Evolutionary conservation across 108 stramenopile species (phyloP), one percentile per base, ranked within the genome.

Genomic region (Nitzschia sp.): DNA sequence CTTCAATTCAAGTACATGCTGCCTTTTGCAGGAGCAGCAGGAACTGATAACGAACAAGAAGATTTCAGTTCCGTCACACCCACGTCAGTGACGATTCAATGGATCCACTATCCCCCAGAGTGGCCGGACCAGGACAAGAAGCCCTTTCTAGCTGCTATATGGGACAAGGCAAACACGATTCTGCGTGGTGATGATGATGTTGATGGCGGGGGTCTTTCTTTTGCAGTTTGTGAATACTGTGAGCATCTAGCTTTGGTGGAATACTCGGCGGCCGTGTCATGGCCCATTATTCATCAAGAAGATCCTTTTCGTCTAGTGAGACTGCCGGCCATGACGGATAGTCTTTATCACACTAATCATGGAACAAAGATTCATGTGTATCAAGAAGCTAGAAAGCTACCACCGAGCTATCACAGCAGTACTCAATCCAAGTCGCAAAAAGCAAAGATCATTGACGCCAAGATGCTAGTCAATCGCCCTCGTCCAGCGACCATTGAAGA

Each of bases 221-320:
- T 66, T 46, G 29, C 57, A 15, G 73, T 74, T 8, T 66, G 64
- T 66, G 64, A 58, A 54, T 74, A 64, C 42, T 27, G 64, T 11
- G 73, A 74, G 53, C 45, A 66, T 38, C 13, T 60, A 1, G 73
- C 73, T 15, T 24, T 74, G 54, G 33, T 35, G 1, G 55, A 54
- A 2, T 74, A 64, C 32, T n/a, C n/a, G n/a, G n/a, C n/a, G n/a
- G n/a, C n/a, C n/a, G 51, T 62, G 28, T 25, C 49, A 0, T 71
- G 42, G 32, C 45, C 29, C 26, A 8, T 24, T 45, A 45, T 63
- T 45, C 38, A 63, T 23, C 25, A 32, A 5, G 29, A 27, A 27
- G 27, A 59, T 32, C 27, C 58, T 29, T 31, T 31, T 62, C 60
- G 26, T 24, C 47, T 71, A 1, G 38, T 70, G 46, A 42, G 54